phyloP scores from a whole-genome alignment of 805 yeast species.

The Lachancea meyersii region DNA sequence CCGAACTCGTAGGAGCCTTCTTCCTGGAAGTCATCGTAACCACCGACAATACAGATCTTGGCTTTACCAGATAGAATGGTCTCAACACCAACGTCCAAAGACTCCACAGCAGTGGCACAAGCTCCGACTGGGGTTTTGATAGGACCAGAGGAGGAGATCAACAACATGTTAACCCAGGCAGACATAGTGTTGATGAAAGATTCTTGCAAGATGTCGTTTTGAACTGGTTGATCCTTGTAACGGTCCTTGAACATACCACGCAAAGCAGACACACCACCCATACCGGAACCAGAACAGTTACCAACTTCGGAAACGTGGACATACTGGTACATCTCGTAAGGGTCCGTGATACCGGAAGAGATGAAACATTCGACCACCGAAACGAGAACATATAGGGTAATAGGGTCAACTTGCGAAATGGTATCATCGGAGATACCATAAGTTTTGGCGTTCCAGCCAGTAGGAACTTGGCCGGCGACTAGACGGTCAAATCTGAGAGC shows the following conservation, averaged over 20 bases:
- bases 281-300: constrained; percentile 99
- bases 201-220: constrained; percentile 95
- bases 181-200: constrained; percentile 98
- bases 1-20: constrained; percentile 98
- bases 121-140: constrained; percentile 99
- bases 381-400: constrained; percentile 87
- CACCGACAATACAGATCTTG: constrained; percentile 94
- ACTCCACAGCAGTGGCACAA: constrained; percentile 98
- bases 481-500: constrained; percentile 59
- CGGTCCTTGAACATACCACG: constrained; percentile 98
- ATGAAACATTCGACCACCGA: constrained; percentile 93
- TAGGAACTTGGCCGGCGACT: constrained; percentile 82
- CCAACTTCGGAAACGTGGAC: constrained; percentile 98
- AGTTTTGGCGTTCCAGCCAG: constrained; percentile 94
- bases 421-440: constrained; percentile 95
- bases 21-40: constrained; percentile 99
- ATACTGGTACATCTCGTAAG: constrained; percentile 96
- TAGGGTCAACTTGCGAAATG: constrained; percentile 90
- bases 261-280: constrained; percentile 98
- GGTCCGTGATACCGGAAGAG: constrained; percentile 93
- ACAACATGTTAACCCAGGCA: constrained; percentile 99
- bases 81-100: constrained; percentile 93
- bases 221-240: constrained; percentile 87
- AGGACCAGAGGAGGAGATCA: constrained; percentile 96
- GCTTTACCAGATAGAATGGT: constrained; percentile 92